Base-by-base conservation (phyloP, 768 basidiomycete species). In the Mycena sanguinolenta region DNA sequence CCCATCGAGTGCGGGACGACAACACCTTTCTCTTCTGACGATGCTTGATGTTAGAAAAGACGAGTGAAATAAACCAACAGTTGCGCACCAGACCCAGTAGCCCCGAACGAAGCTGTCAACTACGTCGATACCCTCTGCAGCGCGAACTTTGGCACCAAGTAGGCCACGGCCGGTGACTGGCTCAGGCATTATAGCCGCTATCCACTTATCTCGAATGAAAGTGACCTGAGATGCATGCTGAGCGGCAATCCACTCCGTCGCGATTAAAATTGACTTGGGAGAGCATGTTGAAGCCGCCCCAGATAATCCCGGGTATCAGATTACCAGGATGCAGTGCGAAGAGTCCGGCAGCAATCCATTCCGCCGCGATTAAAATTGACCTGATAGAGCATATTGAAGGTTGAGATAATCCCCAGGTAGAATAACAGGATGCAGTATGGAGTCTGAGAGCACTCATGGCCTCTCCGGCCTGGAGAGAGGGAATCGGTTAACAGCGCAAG, bases 81-180 rank as follows among this genome's bases (percentile, higher is more conserved):
- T 12, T 13, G 42, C 82, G 63, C 75, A 91, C 95, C 96, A 97
- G 62, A 97, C 90, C 97, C 96, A 99, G 78, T 96, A 99, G 1
- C 97, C 96, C 77, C 91, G 90, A 65, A 96, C 89, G 74, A 95
- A 92, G 73, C 86, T 91, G 71, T 92, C 94, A 3, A 95, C 96
- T 0, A 95, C 95, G 76, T 95, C 93, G 25, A 97, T 90, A 0
- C 97, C 97, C 79, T 98, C 95, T 0, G 95, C 95, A 16, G 97
- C 95, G 39, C 97, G 87, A 66, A 99, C 90, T 79, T 95, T 98
- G 54, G 89, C 90, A 19, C 90, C 92, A 0, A 90, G 88, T 4
- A 95, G 94, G 76, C 99, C 97, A 8, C 99, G 85, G 0, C 97
- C 97, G 0, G 97, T 98, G 21, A 91, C 84, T 0, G 95, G 92